Evolutionary conservation across 805 yeast genomes (phyloP).

Genomic region (Cyberlindnera misumaiensis): DNA sequence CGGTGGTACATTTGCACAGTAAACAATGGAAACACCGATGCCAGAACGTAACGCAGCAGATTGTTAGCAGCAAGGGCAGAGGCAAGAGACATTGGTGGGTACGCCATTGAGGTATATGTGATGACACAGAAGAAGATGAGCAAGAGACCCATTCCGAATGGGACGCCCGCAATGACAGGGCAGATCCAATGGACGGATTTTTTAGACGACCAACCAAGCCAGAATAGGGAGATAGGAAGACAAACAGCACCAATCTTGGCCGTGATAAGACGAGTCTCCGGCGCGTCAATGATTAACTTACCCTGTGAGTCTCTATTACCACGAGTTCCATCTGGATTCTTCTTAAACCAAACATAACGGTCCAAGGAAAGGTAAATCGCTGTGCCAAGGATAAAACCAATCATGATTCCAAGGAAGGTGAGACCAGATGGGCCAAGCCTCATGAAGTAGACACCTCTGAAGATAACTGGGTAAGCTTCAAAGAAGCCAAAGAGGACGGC

Average conservation of each 20-base stretch:
- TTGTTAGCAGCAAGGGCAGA: slow-evolving; percentile 90
- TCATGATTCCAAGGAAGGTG: slow-evolving; percentile 64
- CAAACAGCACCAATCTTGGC: slow-evolving; percentile 63
- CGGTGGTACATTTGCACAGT: slow-evolving; percentile 76
- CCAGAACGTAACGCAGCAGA: slow-evolving; percentile 63
- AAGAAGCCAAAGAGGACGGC: slow-evolving; percentile 76
- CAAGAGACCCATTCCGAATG: slow-evolving; percentile 70
- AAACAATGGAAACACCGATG: slow-evolving; percentile 80
- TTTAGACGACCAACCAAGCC: slow-evolving; percentile 78
- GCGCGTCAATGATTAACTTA: slow-evolving; percentile 45
- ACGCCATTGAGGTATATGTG: slow-evolving; percentile 61
- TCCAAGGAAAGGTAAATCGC: slow-evolving; percentile 44
- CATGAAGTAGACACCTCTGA: slow-evolving; percentile 59
- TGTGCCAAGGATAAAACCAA: slow-evolving; percentile 58
- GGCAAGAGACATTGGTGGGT: slow-evolving; percentile 72
- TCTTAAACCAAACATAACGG: slow-evolving; percentile 42
- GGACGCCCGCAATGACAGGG: slow-evolving; percentile 69
- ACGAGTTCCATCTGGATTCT: slow-evolving; percentile 57
- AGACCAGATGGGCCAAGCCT: slow-evolving; percentile 55
- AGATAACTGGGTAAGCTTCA: slow-evolving; percentile 72
- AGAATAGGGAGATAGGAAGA: slow-evolving; percentile 63
- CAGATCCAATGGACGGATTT: slow-evolving; percentile 64
- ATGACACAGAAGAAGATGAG: slow-evolving; percentile 65
- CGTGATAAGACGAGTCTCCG: slow-evolving; percentile 53
- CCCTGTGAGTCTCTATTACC: slow-evolving; percentile 44